Evolutionary conservation across 345 rosid genomes (phyloP), one percentile per base, ranked within the genome.

Genomic region (Noccaea bulbosa): DNA sequence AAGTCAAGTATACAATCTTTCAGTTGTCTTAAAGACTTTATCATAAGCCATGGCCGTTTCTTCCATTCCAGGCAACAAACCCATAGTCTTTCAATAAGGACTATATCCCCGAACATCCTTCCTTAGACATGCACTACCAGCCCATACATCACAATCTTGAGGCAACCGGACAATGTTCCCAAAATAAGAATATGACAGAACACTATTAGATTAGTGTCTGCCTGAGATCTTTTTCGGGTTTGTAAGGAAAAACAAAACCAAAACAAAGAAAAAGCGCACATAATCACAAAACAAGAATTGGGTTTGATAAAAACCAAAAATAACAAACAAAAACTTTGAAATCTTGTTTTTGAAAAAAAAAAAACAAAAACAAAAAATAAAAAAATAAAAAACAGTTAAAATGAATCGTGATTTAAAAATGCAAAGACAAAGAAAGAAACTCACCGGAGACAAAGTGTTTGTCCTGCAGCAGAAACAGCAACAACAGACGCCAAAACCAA

Each of bases 111-210:
- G 1, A 53, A 30, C 39, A 53, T 53, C 17, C 24, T 8, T 35
- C 27, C 1, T 56, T 16, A 15, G 6, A 3, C 24, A 34, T 33
- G 58, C 39, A 53, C 56, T 24, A 51, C 56, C 55, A 50, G 24
- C 14, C 55, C 1, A 48, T 17, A 22, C 24, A 15, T 11, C 12
- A 1, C 46, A 6, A 6, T 47, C 30, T 5, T 47, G 7, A 24
- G 11, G 55, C 34, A 50, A 50, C 8, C 16, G 20, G 38, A 30
- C 38, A 30, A 12, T 53, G 38, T 53, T 2, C 58, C 39, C 37
- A 52, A 11, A 32, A 22, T 32, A 53, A 53, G 11, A 32, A 53
- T 32, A 5, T n/a, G 59, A 53, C 52, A 49, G 53, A 49, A 46
- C 22, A 46, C 50, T 15, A 46, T 14, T 15, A 12, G 14, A 51